These are phyloP conservation scores for Rhizopus microsporus DNA, from an alignment of 371 early-diverging fungal species.

Conservation along the genomic window DNA sequence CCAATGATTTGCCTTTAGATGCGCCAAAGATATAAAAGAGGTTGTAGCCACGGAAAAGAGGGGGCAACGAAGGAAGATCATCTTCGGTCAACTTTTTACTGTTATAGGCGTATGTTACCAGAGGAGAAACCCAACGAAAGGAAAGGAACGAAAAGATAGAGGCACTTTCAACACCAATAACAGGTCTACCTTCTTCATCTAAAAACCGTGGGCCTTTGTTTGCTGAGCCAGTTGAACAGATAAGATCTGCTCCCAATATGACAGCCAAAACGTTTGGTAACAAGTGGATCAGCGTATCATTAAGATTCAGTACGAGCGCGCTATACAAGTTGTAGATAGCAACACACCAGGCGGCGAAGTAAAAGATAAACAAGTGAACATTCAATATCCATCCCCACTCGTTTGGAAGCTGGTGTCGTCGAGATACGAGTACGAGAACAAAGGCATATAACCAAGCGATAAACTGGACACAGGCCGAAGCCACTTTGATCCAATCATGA, in stretches of 20 bases:
- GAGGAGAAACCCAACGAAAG: slow-evolving; percentile 31
- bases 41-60: slow-evolving; percentile 35
- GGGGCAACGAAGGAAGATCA: slow-evolving; percentile 39
- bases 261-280: slow-evolving; percentile 19
- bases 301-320: slow-evolving; percentile 5
- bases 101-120: slow-evolving; percentile 31
- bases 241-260: slow-evolving; percentile 29
- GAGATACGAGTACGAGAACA: slow-evolving; percentile 26
- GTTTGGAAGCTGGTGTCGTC: slow-evolving; percentile 24
- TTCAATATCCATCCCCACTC: slow-evolving; percentile 41
- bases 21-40: slow-evolving; percentile 36
- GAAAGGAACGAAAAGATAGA: slow-evolving; percentile 32
- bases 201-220: slow-evolving; percentile 37
- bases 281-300: slow-evolving; percentile 9
- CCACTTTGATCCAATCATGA: slow-evolving; percentile 7
- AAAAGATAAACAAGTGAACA: slow-evolving; percentile 40
- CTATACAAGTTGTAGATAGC: slow-evolving; percentile 18
- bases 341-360: slow-evolving; percentile 15
- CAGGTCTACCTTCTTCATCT: slow-evolving; percentile 33
- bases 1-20: slow-evolving; percentile 21
- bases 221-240: slow-evolving; percentile 30
- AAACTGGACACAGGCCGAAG: slow-evolving; percentile 14
- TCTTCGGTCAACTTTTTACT: slow-evolving; percentile 34
- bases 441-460: slow-evolving; percentile 30
- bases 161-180: slow-evolving; percentile 21